phyloP scores from a whole-genome alignment of 768 basidiomycete species.

The Hebeloma cylindrosporum region DNA sequence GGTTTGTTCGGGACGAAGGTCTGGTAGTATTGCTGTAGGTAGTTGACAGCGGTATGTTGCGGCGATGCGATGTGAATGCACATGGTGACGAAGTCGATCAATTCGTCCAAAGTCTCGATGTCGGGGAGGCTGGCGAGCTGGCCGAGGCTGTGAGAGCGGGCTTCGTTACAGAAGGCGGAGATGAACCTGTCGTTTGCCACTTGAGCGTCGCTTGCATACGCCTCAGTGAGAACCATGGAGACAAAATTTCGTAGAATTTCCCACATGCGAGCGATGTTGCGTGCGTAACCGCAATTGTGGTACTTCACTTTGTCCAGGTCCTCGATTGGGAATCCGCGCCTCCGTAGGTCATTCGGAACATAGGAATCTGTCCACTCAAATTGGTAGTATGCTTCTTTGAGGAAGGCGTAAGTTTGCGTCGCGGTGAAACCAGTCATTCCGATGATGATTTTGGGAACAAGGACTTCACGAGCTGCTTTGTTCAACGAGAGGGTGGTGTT shows the following conservation, averaged over 20 bases:
- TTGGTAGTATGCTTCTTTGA: constrained; percentile 20
- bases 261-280: constrained; percentile 27
- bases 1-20: constrained; percentile 34
- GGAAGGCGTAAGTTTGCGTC: constrained; percentile 17
- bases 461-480: constrained; percentile 23
- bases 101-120: constrained; percentile 24
- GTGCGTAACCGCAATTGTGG: constrained; percentile 32
- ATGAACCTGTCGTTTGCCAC: constrained; percentile 23
- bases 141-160: constrained; percentile 23
- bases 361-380: constrained; percentile 29
- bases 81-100: constrained; percentile 32
- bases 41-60: constrained; percentile 35
- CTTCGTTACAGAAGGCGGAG: constrained; percentile 22
- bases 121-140: constrained; percentile 26
- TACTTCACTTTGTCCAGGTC: constrained; percentile 25
- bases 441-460: constrained; percentile 28
- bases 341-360: constrained; percentile 27
- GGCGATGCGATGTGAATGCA: constrained; percentile 33
- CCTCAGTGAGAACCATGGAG: constrained; percentile 13
- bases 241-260: constrained; percentile 28
- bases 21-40: constrained; percentile 35
- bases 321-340: constrained; percentile 30
- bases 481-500: constrained; percentile 30
- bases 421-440: constrained; percentile 20
- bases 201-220: constrained; percentile 22